A percentile compares a stretch with the other conserved stretches of the same genome.
These are phyloP conservation scores for Pythium biforme DNA, from an alignment of 352 stramenopile species.

Conservation along the genomic window DNA sequence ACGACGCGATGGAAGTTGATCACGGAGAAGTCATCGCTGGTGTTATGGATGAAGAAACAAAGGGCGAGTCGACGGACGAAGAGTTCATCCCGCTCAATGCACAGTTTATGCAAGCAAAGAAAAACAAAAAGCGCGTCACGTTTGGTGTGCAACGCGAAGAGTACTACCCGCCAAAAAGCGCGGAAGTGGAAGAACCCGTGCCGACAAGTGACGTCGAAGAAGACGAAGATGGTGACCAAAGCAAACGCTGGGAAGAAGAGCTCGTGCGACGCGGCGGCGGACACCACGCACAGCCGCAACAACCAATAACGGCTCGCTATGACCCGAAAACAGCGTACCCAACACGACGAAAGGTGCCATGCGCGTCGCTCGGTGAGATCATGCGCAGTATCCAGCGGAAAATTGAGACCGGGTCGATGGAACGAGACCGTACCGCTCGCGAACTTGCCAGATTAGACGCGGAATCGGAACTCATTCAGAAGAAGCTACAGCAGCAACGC, in stretches of 20 bases:
- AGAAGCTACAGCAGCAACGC: conserved; percentile 39
- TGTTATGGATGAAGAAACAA: conserved; percentile 37
- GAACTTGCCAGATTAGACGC: conserved; percentile 55
- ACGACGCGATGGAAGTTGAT: conserved; percentile 7
- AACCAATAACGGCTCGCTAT: conserved; percentile 3
- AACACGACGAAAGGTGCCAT: conserved; percentile 45
- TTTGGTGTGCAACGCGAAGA: conserved; percentile 45
- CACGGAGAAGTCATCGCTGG: conserved; percentile 1
- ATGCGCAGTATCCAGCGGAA: conserved; percentile 50
- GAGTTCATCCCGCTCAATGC: conserved; percentile 72
- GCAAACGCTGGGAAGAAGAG: conserved; percentile 68
- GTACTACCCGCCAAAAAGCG: conserved; percentile 33
- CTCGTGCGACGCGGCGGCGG: conserved; percentile 66
- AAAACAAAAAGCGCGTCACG: conserved; percentile 57
- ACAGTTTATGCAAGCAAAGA: conserved; percentile 37
- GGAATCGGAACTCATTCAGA: conserved; percentile 44
- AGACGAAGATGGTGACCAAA: conserved; percentile 42
- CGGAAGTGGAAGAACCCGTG: conserved; percentile 45
- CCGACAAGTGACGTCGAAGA: conserved; percentile 24
- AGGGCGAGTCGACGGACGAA: conserved; percentile 29
- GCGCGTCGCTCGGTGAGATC: conserved; percentile 47
- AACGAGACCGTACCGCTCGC: conserved; percentile 46
- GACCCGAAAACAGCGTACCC: conserved; percentile 38
- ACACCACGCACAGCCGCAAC: conserved; percentile 22
- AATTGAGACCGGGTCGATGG: conserved; percentile 41